Evolutionary conservation across 2,329 filamentous ascomycete species (phyloP), one percentile per base, ranked within the genome.

Genomic region (Fusarium transvaalense): DNA sequence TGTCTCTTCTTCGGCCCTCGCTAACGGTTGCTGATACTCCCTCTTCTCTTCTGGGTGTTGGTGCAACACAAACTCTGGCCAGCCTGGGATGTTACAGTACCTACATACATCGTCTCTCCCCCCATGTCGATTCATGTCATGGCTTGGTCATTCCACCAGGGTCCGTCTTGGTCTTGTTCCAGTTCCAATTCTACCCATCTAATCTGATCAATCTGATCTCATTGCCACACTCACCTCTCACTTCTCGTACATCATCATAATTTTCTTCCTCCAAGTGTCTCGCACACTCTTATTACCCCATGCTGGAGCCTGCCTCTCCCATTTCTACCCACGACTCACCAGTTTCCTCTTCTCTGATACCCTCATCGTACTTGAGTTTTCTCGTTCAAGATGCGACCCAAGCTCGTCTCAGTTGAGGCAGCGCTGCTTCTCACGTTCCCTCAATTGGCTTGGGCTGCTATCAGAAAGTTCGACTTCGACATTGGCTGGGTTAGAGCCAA

Each of bases 401-500:
- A 54, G 35, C 31, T 51, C 31, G 35, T 68, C 17, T 54, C 66
- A 19, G 38, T 38, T 8, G 61, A 63, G 35, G 70, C 68, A 56
- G 68, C 62, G 12, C 56, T 64, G 34, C 56, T 73, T 58, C 51
- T 74, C 23, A 47, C 59, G 25, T 50, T 73, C 14, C 62, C 69
- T 27, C 53, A 66, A 23, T 55, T 75, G 14, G 71, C 61, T 45
- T 61, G 46, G 25, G 77, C 80, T 39, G 82, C 80, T 17, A 86
- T 82, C 1, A 80, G 88, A 61, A 84, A 81, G 12, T 87, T 90
- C 74, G 83, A 92, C 76, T 93, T 91, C 80, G 88, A 91, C 69
- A 84, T 93, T 64, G 86, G 85, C 61, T 94, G 92, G 91, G 87
- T 92, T 13, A 86, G 80, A 50, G 87, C 89, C 37, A 91, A 92